Percentiles rank a stretch among this genome's conserved stretches.
These are phyloP conservation scores for Penicillium odoratum DNA, from an alignment of 495 filamentous ascomycete genomes.

Conservation along the genomic window DNA sequence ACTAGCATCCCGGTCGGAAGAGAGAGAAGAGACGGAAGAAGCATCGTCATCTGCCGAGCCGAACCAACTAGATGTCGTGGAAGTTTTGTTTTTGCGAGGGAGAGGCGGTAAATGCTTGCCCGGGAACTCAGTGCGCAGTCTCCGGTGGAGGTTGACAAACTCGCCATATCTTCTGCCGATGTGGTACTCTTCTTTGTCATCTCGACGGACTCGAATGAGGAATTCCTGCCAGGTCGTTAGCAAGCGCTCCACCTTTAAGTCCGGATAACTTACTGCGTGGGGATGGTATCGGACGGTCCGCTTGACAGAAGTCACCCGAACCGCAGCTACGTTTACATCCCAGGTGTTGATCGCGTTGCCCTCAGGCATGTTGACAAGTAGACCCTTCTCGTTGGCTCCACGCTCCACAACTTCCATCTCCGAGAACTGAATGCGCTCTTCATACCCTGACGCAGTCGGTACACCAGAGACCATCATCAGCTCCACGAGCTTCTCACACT, in stretches of 20 bases:
- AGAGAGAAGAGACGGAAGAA: conserved; percentile 73
- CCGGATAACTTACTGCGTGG: conserved; percentile 70
- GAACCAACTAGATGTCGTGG: conserved; percentile 57
- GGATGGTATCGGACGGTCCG: conserved; percentile 86
- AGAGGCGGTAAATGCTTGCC: conserved; percentile 86
- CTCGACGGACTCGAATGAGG: conserved; percentile 75
- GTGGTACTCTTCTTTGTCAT: conserved; percentile 68
- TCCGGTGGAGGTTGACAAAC: conserved; percentile 76
- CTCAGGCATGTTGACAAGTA: conserved; percentile 82
- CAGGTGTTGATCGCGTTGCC: conserved; percentile 90
- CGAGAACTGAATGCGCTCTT: conserved; percentile 92
- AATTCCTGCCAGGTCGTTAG: conserved; percentile 66
- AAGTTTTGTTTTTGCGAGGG: conserved; percentile 85
- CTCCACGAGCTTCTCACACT: conserved; percentile 93
- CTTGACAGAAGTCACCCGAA: conserved; percentile 76
- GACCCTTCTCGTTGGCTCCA: conserved; percentile 84
- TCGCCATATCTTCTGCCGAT: conserved; percentile 87
- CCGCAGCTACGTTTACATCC: conserved; percentile 95
- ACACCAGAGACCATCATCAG: conserved; percentile 99
- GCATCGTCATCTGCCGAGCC: conserved; percentile 66
- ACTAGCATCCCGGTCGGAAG: conserved; percentile 60
- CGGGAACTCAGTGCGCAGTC: conserved; percentile 80
- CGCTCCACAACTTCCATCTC: conserved; percentile 96
- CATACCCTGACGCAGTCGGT: conserved; percentile 92
- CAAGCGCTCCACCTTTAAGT: conserved; percentile 6